Base-by-base conservation (phyloP, 2,329 filamentous ascomycete species). In the Raffaelea albimanens region DNA sequence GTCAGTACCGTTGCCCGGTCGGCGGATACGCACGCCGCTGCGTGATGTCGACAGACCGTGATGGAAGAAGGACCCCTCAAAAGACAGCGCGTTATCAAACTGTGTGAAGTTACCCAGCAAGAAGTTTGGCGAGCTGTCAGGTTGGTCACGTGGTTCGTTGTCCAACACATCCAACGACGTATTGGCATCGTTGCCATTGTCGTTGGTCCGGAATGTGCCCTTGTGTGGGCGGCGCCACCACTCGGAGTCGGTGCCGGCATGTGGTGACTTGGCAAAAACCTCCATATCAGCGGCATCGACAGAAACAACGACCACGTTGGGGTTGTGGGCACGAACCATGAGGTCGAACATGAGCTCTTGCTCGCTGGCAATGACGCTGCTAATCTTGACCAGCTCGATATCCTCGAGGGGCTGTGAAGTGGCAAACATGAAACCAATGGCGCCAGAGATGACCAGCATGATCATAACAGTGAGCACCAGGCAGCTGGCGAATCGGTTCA, bases 311-410 rank as follows among this genome's bases (percentile, higher is more conserved):
- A 97, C 85, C 38, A 96, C 82, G 57, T 97, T 98, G 1, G 91
- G 90, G 61, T 98, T 98, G 57, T 91, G 75, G 1, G 91, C 93
- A 55, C 80, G 80, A 50, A 98, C 87, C 19, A 87, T 80, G 43
- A 98, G 69, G 63, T 98, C 91, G 58, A 97, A 78, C 80, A 98
- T 95, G 39, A 98, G 76, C 62, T 97, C 90, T 63, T 95, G 87
- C 63, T 95, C 87, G 57, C 87, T 95, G 2, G 90, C 90, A 43
- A 97, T 76, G 21, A 98, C 88, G 55, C 95, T 94, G 57, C 85
- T 80, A 55, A 98, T 88, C 53, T 83, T 82, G 47, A 84, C 71
- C 40, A 97, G 79, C 53, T 84, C 73, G 50, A 97, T 85, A 53
- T 86, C 80, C 22, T 80, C 77, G 43, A 98, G 76, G 7, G 90